Evolutionary conservation across 169 alveolate species (phyloP).

Genomic region (Theileria parva): DNA sequence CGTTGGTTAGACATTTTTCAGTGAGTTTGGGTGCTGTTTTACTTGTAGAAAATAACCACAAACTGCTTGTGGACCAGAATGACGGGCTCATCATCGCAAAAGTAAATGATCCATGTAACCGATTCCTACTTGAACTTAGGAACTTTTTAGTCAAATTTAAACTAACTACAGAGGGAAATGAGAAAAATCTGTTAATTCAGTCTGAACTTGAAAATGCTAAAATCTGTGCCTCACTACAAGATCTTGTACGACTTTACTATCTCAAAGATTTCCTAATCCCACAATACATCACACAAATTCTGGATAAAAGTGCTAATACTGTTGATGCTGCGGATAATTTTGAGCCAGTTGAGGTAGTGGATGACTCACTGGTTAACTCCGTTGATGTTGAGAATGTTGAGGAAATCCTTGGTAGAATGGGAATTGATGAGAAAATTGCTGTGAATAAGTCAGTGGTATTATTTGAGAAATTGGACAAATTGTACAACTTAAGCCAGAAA

Average conservation of each 20-base stretch:
- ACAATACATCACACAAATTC: background rate
- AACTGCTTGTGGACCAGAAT: conserved; percentile 8
- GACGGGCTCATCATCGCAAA: conserved; percentile 1
- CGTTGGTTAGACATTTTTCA: background rate
- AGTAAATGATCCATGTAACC: conserved; percentile 9
- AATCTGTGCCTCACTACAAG: background rate
- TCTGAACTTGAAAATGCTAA: conserved; percentile 5
- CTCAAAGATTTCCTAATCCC: conserved; percentile 1
- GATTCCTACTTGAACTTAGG: background rate
- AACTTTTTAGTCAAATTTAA: conserved; percentile 4
- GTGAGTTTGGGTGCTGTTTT: conserved; percentile 1
- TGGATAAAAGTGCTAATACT: background rate
- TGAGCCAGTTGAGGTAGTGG: too few species aligned
- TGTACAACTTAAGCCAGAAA: background rate
- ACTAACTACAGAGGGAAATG: conserved; percentile 6
- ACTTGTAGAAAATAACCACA: background rate
- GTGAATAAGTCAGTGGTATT: conserved; percentile 3
- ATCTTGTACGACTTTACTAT: background rate
- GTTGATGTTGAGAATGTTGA: background rate
- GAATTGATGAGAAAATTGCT: background rate
- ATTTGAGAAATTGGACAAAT: background rate
- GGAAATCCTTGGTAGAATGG: background rate
- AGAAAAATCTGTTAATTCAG: background rate
- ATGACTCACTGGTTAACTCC: too few species aligned
- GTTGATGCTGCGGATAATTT: background rate